Evolutionary conservation across 768 basidiomycete genomes (phyloP).

Genomic region (Tricholoma furcatifolium): DNA sequence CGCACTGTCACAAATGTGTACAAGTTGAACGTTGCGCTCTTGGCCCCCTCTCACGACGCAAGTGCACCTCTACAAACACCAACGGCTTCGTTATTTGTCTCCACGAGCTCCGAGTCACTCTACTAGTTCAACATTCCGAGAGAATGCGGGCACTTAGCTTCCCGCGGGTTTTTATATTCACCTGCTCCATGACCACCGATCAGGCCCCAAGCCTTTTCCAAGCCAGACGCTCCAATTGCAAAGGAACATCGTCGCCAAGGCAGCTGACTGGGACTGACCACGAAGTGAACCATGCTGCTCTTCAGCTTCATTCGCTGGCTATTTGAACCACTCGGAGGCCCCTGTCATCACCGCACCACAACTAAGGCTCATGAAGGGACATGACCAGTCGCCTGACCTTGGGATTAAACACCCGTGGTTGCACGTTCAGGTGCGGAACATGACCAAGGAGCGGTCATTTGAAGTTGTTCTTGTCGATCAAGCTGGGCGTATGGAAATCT

Average conservation of each 20-base stretch:
- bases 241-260: constrained; percentile 42
- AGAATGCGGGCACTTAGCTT: constrained; percentile 43
- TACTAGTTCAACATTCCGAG: constrained; percentile 53
- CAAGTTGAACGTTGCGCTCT: too few species aligned
- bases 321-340: constrained; percentile 64
- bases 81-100: constrained; percentile 73
- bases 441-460: constrained; percentile 70
- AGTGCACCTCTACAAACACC: constrained; percentile 57
- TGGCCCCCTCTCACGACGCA: too few species aligned
- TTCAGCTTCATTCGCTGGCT: constrained; percentile 80
- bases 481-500: constrained; percentile 51
- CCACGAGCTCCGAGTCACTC: constrained; percentile 63
- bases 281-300: constrained; percentile 60
- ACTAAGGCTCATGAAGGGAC: constrained; percentile 6
- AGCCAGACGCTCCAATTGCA: constrained; percentile 45
- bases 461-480: constrained; percentile 75
- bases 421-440: constrained; percentile 69
- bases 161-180: constrained; percentile 65
- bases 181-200: constrained; percentile 58
- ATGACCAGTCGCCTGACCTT: constrained; percentile 30
- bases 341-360: constrained; percentile 21
- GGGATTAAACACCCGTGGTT: constrained; percentile 72
- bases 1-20: too few species aligned
- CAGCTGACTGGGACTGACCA: constrained; percentile 25
- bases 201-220: too few species aligned